Conservation (phyloP, 257 asterid species). For the Jaltomata sinuosa region DNA sequence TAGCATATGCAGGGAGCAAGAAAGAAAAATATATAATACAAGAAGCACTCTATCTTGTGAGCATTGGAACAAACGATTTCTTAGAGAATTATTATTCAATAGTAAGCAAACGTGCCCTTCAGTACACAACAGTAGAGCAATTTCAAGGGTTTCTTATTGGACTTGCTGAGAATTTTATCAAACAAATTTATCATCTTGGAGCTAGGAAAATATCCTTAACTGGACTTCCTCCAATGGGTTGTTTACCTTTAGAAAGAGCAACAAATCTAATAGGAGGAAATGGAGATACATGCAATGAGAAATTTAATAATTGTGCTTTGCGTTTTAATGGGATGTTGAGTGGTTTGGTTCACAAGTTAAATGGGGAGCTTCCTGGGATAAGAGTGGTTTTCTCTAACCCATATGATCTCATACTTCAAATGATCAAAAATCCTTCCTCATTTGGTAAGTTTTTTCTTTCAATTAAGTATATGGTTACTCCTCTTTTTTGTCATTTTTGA, state of each 20-base stretch:
- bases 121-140: conserved; percentile 51
- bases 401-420: conserved; percentile 33
- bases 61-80: conserved; percentile 91
- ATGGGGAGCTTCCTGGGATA: conserved; percentile 48
- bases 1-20: conserved; percentile 30
- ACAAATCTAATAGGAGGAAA: conserved; percentile 48
- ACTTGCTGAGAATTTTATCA: conserved; percentile 45
- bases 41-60: conserved; percentile 58
- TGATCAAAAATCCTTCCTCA: conserved; percentile 47
- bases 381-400: conserved; percentile 49
- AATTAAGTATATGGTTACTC: neutral
- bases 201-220: conserved; percentile 63
- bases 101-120: conserved; percentile 28
- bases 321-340: conserved; percentile 44
- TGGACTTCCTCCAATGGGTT: conserved; percentile 96
- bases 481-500: neutral
- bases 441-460: conserved; percentile 36
- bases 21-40: conserved; percentile 34
- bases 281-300: conserved; percentile 54
- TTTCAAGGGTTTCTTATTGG: conserved; percentile 39
- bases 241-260: conserved; percentile 75
- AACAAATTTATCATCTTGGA: conserved; percentile 47
- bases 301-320: conserved; percentile 50
- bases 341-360: conserved; percentile 36
- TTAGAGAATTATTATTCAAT: conserved; percentile 77